phyloP scores from a whole-genome alignment of 169 alveolate genomes.

The Eimeria maxima region DNA sequence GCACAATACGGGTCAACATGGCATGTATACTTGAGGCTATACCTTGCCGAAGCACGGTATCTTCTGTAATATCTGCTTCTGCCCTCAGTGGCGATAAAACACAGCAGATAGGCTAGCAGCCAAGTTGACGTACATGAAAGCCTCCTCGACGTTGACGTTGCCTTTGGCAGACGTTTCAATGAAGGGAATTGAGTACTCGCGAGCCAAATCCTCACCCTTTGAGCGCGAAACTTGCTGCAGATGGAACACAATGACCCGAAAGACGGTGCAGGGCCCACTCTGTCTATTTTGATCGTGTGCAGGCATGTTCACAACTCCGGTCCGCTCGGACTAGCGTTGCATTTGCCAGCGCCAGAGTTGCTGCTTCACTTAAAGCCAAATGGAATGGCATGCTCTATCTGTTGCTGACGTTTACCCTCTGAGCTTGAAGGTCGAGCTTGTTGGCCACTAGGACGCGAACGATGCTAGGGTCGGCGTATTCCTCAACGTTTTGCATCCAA shows the following conservation, averaged over 20 bases:
- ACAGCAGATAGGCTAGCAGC: neutral
- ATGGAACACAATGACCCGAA: neutral
- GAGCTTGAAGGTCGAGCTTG: slow-evolving; percentile 73
- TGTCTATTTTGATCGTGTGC: neutral
- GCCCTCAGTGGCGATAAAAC: neutral
- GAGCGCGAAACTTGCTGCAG: slow-evolving; percentile 77
- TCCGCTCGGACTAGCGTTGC: neutral
- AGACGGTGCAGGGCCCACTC: neutral
- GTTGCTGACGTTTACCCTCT: slow-evolving; percentile 23
- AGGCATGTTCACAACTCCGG: neutral
- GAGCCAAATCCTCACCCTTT: slow-evolving; percentile 78
- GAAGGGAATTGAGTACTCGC: slow-evolving; percentile 76
- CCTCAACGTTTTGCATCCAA: slow-evolving; percentile 76
- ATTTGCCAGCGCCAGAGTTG: neutral
- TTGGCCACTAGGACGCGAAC: slow-evolving; percentile 74
- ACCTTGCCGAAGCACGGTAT: neutral
- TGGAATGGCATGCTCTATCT: neutral
- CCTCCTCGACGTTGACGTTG: slow-evolving; percentile 70
- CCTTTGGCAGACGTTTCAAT: slow-evolving; percentile 77
- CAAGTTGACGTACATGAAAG: slow-evolving; percentile 43
- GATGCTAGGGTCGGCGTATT: slow-evolving; percentile 70
- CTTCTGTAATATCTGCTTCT: neutral
- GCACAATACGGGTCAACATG: neutral
- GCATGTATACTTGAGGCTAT: neutral
- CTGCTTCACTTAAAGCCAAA: neutral